Conservation (phyloP, 1,284 basidiomycete species). For the Pterulicium gracile region DNA sequence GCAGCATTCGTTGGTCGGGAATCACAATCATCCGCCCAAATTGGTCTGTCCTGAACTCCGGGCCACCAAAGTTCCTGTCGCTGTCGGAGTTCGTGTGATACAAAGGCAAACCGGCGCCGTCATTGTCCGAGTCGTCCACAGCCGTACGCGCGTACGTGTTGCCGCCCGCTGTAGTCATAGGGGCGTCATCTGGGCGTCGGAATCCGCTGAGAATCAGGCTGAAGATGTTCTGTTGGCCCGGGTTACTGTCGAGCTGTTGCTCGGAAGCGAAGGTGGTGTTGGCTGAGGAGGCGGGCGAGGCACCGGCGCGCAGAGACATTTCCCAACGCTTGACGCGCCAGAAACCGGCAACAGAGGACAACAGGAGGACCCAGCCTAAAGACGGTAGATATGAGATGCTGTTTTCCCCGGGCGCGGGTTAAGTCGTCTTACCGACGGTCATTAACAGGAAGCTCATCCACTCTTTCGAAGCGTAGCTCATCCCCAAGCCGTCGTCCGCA, state of each 20-base stretch:
- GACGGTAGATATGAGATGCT: slow-evolving; percentile 5
- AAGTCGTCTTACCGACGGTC: slow-evolving; percentile 53
- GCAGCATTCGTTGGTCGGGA: slow-evolving; percentile 20
- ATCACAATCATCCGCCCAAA: slow-evolving; percentile 18
- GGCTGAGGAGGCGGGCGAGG: slow-evolving; percentile 17
- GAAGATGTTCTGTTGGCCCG: neutral
- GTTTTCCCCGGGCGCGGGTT: slow-evolving; percentile 2
- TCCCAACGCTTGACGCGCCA: slow-evolving; percentile 83
- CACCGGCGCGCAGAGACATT: slow-evolving; percentile 40
- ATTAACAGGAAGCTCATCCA: slow-evolving; percentile 89
- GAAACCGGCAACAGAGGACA: slow-evolving; percentile 71
- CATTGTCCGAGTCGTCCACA: too few species aligned
- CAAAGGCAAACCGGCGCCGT: neutral
- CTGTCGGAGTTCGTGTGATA: neutral
- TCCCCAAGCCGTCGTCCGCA: too few species aligned
- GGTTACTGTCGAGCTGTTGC: too few species aligned
- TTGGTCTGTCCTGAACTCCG: slow-evolving; percentile 14
- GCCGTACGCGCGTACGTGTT: too few species aligned
- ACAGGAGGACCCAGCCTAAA: slow-evolving; percentile 79
- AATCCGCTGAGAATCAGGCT: too few species aligned
- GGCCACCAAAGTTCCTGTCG: slow-evolving; percentile 9
- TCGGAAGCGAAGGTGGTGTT: slow-evolving; percentile 24
- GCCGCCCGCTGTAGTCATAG: too few species aligned
- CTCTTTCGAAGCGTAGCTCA: slow-evolving; percentile 47
- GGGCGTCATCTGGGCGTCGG: too few species aligned